These are phyloP conservation scores for Aspergillus ibericus DNA, from an alignment of 2,329 filamentous ascomycete species.

Conservation along the genomic window DNA sequence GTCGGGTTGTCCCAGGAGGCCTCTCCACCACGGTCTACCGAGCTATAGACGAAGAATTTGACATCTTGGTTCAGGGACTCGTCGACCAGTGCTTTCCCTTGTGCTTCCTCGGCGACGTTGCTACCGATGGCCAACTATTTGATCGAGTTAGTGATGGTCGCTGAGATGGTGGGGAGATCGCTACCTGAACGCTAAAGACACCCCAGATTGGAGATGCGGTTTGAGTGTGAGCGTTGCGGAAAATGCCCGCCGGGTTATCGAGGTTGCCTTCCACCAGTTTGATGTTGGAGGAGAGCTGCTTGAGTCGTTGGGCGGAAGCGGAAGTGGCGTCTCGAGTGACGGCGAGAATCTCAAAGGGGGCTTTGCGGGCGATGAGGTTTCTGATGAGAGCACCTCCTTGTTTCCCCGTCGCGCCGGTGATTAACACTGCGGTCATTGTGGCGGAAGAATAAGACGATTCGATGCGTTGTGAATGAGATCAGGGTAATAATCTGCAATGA, in stretches of 20 bases:
- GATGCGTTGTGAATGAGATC: neutral
- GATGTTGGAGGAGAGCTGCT: constrained; percentile 47
- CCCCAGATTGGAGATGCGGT: constrained; percentile 52
- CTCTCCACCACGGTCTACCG: constrained; percentile 63
- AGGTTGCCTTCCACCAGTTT: constrained; percentile 60
- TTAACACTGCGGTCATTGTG: constrained; percentile 22
- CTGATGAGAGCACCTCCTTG: constrained; percentile 41
- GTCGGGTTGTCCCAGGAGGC: constrained; percentile 54
- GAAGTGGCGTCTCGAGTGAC: constrained; percentile 60
- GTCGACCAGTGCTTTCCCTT: constrained; percentile 61
- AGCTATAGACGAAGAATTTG: constrained; percentile 63
- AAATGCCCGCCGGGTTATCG: constrained; percentile 52
- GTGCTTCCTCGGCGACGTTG: constrained; percentile 39
- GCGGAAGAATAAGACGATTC: neutral
- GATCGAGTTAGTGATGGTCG: neutral
- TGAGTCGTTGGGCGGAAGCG: constrained; percentile 50
- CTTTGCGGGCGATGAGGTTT: constrained; percentile 30
- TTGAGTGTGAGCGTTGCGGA: constrained; percentile 45
- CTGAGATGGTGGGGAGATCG: neutral
- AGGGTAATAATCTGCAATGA: no score
- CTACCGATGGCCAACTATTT: constrained; percentile 3
- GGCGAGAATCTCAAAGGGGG: constrained; percentile 55
- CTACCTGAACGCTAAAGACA: constrained; percentile 63
- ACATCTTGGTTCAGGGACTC: constrained; percentile 56
- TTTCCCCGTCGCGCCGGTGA: constrained; percentile 25